Percentiles rank a stretch among this genome's conserved stretches.
phyloP scores from a whole-genome alignment of 139 green algal species.

The Chlorella sp. region DNA sequence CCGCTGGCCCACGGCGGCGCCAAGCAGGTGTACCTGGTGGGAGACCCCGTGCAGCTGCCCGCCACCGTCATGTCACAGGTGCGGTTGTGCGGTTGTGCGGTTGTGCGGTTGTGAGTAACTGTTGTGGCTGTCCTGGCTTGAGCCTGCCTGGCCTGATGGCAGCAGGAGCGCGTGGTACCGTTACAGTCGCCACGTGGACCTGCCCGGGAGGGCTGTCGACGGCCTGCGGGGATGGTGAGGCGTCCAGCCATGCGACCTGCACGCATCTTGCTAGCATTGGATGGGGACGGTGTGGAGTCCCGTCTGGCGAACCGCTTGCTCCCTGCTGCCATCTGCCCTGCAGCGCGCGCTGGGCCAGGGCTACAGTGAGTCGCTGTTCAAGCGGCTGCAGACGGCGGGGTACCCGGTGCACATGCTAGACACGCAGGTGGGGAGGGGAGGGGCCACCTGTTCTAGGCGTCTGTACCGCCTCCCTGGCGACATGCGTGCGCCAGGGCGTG shows the following conservation, averaged over 20 bases:
- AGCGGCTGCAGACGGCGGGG: conserved; percentile 73
- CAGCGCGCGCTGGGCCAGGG: conserved; percentile 54
- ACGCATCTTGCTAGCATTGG: too few relatives aligned
- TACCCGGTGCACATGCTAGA: conserved; percentile 60
- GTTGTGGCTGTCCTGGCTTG: too few relatives aligned
- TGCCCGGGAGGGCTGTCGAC: too few relatives aligned
- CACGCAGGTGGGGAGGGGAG: conserved; percentile 4
- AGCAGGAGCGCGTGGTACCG: too few relatives aligned
- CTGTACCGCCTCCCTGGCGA: too few relatives aligned
- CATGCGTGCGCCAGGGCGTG: too few relatives aligned
- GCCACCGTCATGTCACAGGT: conserved; percentile 61
- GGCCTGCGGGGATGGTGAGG: too few relatives aligned
- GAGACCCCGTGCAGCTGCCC: conserved; percentile 71
- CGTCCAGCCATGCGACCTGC: too few relatives aligned
- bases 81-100: background rate
- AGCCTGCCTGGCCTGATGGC: too few relatives aligned
- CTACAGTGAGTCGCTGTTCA: conserved; percentile 73
- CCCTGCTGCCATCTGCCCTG: conserved; percentile 26
- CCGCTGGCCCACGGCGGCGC: conserved; percentile 53
- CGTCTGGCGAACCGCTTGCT: background rate
- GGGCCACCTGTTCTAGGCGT: background rate
- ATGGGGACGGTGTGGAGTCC: too few relatives aligned
- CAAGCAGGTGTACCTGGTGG: conserved; percentile 63
- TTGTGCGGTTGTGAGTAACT: background rate
- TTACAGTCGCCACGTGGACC: too few relatives aligned